phyloP scores from a whole-genome alignment of 108 stramenopile species.

The Pseudonitzschia delicatissima region DNA sequence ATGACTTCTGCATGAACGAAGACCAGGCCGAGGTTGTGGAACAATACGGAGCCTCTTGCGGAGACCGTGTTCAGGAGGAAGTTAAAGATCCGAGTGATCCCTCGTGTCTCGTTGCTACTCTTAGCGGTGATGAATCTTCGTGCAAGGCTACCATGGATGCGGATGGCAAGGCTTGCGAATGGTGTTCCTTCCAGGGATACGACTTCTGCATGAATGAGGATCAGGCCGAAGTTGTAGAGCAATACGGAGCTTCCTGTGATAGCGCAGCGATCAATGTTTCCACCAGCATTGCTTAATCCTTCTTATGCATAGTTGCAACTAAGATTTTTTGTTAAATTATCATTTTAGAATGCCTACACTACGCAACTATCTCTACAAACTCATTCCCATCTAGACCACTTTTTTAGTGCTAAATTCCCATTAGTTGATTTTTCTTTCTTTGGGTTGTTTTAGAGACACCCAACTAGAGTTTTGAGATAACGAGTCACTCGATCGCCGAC shows the following conservation, averaged over 20 bases:
- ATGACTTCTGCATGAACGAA: constrained; percentile 15
- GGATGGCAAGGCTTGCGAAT: constrained; percentile 40
- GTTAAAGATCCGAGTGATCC: constrained; percentile 23
- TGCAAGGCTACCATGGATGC: constrained; percentile 37
- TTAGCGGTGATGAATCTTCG: constrained; percentile 14
- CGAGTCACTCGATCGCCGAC: too few species aligned
- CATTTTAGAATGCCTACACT: too few species aligned
- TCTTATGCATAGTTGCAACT: not conserved
- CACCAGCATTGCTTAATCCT: too few species aligned
- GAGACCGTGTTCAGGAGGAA: constrained; percentile 8
- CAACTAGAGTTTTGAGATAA: too few species aligned
- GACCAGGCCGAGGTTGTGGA: constrained; percentile 34
- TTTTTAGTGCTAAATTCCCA: too few species aligned
- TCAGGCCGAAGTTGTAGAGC: constrained; percentile 31
- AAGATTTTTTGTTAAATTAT: too few species aligned
- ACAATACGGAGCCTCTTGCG: constrained; percentile 28
- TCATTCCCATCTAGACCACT: not conserved
- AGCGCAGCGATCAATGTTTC: too few species aligned
- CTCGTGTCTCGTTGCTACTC: constrained; percentile 25
- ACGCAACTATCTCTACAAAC: not conserved
- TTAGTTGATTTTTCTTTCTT: too few species aligned
- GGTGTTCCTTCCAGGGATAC: constrained; percentile 17
- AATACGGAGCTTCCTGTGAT: constrained; percentile 24
- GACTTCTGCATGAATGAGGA: constrained; percentile 27
- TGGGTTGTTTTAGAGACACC: too few species aligned